phyloP scores from a whole-genome alignment of 2,329 filamentous ascomycete genomes.

The Cytospora schulzeri region DNA sequence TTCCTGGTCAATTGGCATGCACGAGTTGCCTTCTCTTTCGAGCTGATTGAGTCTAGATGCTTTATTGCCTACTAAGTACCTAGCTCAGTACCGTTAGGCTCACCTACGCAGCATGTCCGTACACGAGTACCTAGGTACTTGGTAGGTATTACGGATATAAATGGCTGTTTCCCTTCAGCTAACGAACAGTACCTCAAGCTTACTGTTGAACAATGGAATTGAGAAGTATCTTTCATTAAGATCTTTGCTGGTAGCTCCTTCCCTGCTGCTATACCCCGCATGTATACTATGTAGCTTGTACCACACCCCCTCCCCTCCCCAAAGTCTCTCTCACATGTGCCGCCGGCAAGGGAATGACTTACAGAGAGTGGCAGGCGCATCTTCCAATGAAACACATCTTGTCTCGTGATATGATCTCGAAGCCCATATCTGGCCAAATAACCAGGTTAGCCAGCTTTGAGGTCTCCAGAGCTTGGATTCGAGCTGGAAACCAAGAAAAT shows the following conservation, averaged over 20 bases:
- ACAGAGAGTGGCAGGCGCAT: slow-evolving; percentile 13
- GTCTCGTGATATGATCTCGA: neutral
- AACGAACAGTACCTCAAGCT: neutral
- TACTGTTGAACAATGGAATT: neutral
- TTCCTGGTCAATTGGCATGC: neutral
- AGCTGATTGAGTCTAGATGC: neutral
- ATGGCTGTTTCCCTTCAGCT: neutral
- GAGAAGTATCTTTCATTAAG: neutral
- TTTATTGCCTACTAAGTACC: neutral
- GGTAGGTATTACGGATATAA: neutral
- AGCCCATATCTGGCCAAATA: neutral
- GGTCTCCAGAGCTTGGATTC: neutral
- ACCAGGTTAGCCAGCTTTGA: neutral
- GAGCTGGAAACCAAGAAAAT: neutral
- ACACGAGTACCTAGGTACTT: neutral
- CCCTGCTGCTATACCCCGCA: slow-evolving; percentile 21
- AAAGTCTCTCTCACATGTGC: neutral
- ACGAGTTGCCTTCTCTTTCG: neutral
- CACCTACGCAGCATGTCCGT: too few species aligned
- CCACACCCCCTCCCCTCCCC: neutral
- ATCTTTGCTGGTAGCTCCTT: neutral
- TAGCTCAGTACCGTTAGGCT: neutral
- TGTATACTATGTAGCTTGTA: neutral
- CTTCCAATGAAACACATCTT: slow-evolving; percentile 12
- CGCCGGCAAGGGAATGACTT: neutral